Conservation (phyloP, 306 rosid species). For the Fagus crenata region DNA sequence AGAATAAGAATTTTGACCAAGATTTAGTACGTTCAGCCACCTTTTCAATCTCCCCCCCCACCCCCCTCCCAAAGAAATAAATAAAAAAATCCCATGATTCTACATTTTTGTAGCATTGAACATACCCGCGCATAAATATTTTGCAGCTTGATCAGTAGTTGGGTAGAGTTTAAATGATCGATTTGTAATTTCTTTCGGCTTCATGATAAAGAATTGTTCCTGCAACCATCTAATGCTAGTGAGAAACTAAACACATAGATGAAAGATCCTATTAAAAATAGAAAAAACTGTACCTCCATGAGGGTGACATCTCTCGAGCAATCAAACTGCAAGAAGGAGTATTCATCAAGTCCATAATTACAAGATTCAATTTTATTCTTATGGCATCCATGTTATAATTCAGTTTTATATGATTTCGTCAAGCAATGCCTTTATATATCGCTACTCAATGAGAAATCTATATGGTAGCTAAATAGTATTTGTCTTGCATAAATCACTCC, state of each 20-base stretch:
- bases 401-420: conserved; percentile 4
- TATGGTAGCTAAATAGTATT: neutral
- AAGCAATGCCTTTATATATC: neutral
- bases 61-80: too few species aligned
- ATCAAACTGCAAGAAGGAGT: conserved; percentile 71
- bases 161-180: conserved; percentile 79
- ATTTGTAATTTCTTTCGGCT: conserved; percentile 62
- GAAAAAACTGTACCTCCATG: conserved; percentile 69
- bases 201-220: conserved; percentile 90
- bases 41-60: conserved; percentile 3
- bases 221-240: conserved; percentile 30
- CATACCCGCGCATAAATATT: conserved; percentile 78
- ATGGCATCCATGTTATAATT: conserved; percentile 16
- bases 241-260: neutral
- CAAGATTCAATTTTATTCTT: conserved; percentile 18
- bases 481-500: neutral
- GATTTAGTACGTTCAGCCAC: neutral
- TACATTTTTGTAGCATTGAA: conserved; percentile 21
- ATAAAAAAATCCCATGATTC: neutral
- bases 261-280: neutral
- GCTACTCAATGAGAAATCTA: neutral
- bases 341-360: neutral
- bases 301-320: conserved; percentile 82
- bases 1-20: neutral
- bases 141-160: conserved; percentile 81